These are phyloP conservation scores for Termitomyces sp. DNA, from an alignment of 768 basidiomycete genomes.

Conservation along the genomic window DNA sequence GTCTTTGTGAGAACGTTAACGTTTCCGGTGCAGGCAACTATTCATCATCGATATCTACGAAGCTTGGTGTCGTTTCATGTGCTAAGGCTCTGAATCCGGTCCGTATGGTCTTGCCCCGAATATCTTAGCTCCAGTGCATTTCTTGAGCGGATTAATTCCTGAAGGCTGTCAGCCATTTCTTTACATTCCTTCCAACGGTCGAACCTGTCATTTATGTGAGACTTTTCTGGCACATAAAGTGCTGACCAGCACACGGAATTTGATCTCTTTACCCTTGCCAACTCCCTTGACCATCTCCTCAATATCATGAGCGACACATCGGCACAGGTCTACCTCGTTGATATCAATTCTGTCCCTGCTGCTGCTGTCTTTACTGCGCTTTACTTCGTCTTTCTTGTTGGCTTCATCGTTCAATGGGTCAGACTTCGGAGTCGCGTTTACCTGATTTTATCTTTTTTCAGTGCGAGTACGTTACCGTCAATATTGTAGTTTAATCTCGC, in stretches of 20 bases:
- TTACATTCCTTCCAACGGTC: neutral
- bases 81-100: too few species aligned
- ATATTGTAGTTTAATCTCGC: neutral
- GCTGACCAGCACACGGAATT: neutral
- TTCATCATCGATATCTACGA: too few species aligned
- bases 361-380: slow-evolving; percentile 1
- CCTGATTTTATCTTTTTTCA: neutral
- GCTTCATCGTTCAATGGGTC: slow-evolving; percentile 1
- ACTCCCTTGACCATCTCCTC: neutral
- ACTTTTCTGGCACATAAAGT: neutral
- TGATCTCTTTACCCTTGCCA: neutral
- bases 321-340: neutral
- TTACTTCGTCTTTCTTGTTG: neutral
- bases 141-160: too few species aligned
- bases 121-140: too few species aligned
- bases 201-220: slow-evolving; percentile 1
- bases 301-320: neutral
- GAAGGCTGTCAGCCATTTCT: neutral
- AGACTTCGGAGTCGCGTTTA: slow-evolving; percentile 2
- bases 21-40: too few species aligned
- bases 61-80: too few species aligned
- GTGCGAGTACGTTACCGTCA: neutral
- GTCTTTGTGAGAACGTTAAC: too few species aligned
- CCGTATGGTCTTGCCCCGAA: too few species aligned
- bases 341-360: slow-evolving; percentile 2